Evolutionary conservation across 108 stramenopile species (phyloP), one percentile per base, ranked within the genome.

Genomic region (Tribonema minus): DNA sequence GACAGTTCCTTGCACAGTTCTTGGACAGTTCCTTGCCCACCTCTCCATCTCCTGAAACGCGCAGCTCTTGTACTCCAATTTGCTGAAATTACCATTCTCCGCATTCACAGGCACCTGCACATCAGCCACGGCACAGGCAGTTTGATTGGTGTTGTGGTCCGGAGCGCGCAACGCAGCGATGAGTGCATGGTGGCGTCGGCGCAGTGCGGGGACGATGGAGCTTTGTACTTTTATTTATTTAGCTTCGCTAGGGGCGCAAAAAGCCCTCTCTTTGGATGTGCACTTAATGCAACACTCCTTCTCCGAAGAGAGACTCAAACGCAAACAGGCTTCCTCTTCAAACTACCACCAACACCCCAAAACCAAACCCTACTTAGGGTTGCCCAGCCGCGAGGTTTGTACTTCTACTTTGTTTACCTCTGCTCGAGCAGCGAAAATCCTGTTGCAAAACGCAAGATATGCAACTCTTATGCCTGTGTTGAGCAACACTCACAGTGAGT

Each of bases 1-100:
- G n/a, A n/a, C n/a, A n/a, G n/a, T n/a, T n/a, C n/a, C n/a, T n/a
- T n/a, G n/a, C n/a, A n/a, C n/a, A n/a, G n/a, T n/a, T n/a, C n/a
- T n/a, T n/a, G n/a, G n/a, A n/a, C n/a, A n/a, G n/a, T n/a, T n/a
- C n/a, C n/a, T n/a, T n/a, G 68, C 41, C 37, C 61, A 79, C 20
- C 66, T 79, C 36, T 79, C 87, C 40, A 75, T 84, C 20, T 88
- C 86, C 29, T 38, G 81, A 59, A 88, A 90, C 30, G 87, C 83
- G 33, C 89, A 87, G 5, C 81, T 77, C 62, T 67, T 64, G 81
- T 90, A 89, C 64, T 82, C 67, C 0, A 89, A 76, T 61, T 89
- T 87, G 59, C 66, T 67, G 68, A 89, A 90, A 60, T 86, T 67
- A 0, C 90, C 90, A 58, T 89, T 88, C 54, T 88, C 86, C 0